Conservation (phyloP, 306 rosid species). For the Spatholobus suberectus region DNA sequence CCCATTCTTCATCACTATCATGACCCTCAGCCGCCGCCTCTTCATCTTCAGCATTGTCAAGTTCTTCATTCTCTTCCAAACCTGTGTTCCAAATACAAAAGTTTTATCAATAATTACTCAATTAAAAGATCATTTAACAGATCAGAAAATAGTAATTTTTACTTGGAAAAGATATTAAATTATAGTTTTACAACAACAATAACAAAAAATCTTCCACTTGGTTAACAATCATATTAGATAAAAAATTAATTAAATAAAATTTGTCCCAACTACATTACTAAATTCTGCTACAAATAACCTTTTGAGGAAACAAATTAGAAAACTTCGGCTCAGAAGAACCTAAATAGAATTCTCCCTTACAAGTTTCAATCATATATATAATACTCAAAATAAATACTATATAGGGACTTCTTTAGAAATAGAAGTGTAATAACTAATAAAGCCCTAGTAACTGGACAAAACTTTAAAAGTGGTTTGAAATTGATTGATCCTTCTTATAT, state of each 20-base stretch:
- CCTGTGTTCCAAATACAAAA: conserved; percentile 37
- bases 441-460: conserved; percentile 8
- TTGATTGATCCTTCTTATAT: conserved; percentile 22
- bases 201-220: conserved; percentile 5
- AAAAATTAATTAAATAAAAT: conserved; percentile 5
- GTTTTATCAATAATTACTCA: conserved; percentile 19
- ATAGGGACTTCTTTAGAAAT: conserved; percentile 3
- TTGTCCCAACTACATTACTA: not conserved
- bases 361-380: not conserved
- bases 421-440: conserved; percentile 5
- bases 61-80: conserved; percentile 56
- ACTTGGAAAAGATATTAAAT: not conserved
- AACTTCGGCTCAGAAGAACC: not conserved
- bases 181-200: conserved; percentile 24
- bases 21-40: conserved; percentile 63
- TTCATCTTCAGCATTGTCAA: conserved; percentile 60
- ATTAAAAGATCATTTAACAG: not conserved
- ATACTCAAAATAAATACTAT: not conserved
- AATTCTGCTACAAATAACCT: not conserved
- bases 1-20: conserved; percentile 67
- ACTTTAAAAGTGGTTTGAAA: conserved; percentile 23
- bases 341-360: conserved; percentile 2
- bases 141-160: conserved; percentile 3
- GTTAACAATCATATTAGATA: conserved; percentile 21
- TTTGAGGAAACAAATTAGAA: conserved; percentile 24